phyloP scores from a whole-genome alignment of 805 yeast species.

The Kluyveromyces nonfermentans region DNA sequence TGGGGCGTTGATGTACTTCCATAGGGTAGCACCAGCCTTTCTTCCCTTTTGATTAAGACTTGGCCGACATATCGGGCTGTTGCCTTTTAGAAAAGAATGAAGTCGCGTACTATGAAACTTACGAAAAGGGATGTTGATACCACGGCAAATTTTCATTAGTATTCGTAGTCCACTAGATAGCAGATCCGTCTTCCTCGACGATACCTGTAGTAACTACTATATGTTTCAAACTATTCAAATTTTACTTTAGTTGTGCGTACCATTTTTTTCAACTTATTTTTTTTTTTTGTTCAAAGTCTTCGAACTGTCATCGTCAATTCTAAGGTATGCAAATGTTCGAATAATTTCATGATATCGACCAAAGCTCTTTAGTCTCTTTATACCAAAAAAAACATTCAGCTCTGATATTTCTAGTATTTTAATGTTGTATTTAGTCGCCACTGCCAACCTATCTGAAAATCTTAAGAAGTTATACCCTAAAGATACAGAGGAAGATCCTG shows the following conservation, averaged over 20 bases:
- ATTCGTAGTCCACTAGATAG: background rate
- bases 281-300: too few species aligned
- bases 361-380: background rate
- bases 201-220: background rate
- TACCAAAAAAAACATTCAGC: background rate
- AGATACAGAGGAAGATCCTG: constrained; percentile 54
- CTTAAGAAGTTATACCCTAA: constrained; percentile 48
- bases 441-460: constrained; percentile 31
- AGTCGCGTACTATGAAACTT: background rate
- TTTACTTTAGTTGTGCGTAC: too few species aligned
- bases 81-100: background rate
- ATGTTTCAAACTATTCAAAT: background rate
- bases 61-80: background rate
- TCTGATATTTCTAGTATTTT: constrained; percentile 2
- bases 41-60: background rate
- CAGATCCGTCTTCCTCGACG: background rate
- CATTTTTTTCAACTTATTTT: too few species aligned
- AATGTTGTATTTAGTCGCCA: constrained; percentile 23
- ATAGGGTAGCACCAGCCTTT: constrained; percentile 14
- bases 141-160: background rate
- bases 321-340: background rate
- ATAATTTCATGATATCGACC: background rate
- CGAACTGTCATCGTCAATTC: too few species aligned
- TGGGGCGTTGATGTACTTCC: constrained; percentile 34
- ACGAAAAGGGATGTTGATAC: background rate